Evolutionary conservation across 1,284 basidiomycete species (phyloP).

Genomic region (Puccinia triticina): DNA sequence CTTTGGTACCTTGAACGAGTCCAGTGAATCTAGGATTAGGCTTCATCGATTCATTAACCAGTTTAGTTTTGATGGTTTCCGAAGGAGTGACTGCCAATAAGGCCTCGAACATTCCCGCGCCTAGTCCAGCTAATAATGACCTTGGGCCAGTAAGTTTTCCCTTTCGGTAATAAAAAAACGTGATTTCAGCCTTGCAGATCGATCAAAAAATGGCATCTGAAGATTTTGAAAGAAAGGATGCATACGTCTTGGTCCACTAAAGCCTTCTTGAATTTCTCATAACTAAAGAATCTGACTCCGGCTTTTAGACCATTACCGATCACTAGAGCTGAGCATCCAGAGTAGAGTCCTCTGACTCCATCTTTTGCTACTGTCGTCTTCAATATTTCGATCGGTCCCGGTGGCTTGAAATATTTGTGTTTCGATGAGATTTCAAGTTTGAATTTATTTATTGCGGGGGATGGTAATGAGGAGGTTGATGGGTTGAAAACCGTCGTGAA

Average conservation of each 20-base stretch:
- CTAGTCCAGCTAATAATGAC: slow-evolving; percentile 85
- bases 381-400: slow-evolving; percentile 72
- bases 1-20: slow-evolving; percentile 79
- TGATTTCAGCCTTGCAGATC: slow-evolving; percentile 10
- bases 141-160: slow-evolving; percentile 83
- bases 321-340: slow-evolving; percentile 81
- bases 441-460: too few relatives aligned
- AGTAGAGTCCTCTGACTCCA: slow-evolving; percentile 77
- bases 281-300: slow-evolving; percentile 90
- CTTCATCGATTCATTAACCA: slow-evolving; percentile 90
- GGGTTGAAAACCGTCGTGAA: slow-evolving; percentile 6
- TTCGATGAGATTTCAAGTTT: background rate
- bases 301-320: slow-evolving; percentile 90
- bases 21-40: slow-evolving; percentile 82
- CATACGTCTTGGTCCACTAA: slow-evolving; percentile 79
- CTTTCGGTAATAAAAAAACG: slow-evolving; percentile 62
- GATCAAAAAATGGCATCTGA: background rate
- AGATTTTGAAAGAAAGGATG: background rate
- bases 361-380: slow-evolving; percentile 71
- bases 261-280: slow-evolving; percentile 86
- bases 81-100: slow-evolving; percentile 93
- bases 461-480: slow-evolving; percentile 44
- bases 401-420: slow-evolving; percentile 63
- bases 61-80: slow-evolving; percentile 99
- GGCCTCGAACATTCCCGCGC: slow-evolving; percentile 92